Evolutionary conservation across 306 rosid genomes (phyloP).

Genomic region (Quercus berberidifolia): DNA sequence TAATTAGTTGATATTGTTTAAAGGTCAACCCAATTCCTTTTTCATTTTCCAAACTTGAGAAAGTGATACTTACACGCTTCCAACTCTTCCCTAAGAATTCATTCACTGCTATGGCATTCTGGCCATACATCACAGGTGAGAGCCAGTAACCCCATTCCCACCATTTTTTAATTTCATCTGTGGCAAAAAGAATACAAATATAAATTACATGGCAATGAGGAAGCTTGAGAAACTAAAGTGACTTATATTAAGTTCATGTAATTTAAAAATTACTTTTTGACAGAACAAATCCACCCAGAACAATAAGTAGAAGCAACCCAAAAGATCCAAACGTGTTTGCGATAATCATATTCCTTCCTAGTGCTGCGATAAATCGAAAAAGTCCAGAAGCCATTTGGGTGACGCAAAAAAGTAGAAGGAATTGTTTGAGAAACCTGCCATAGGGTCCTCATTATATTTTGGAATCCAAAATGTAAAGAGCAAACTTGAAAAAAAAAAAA

Average conservation of each 20-base stretch:
- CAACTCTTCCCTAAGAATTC: conserved; percentile 84
- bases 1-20: neutral
- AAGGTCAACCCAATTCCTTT: too few relatives aligned
- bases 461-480: neutral
- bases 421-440: conserved; percentile 80
- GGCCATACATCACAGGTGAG: conserved; percentile 84
- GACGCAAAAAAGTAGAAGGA: conserved; percentile 56
- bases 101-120: conserved; percentile 79
- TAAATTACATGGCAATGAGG: too few relatives aligned
- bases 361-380: conserved; percentile 68
- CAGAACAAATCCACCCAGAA: too few relatives aligned
- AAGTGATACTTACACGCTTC: conserved; percentile 36
- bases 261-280: conserved; percentile 10
- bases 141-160: conserved; percentile 73
- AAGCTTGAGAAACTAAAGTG: too few relatives aligned
- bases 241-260: neutral
- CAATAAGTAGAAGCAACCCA: too few relatives aligned
- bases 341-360: conserved; percentile 66
- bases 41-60: neutral
- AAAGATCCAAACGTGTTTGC: conserved; percentile 68
- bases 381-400: conserved; percentile 88
- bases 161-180: conserved; percentile 76
- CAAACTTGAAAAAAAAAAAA: too few relatives aligned
- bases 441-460: conserved; percentile 4
- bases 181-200: conserved; percentile 8